Conservation (phyloP, 306 rosid species). For the Cercis canadensis region DNA sequence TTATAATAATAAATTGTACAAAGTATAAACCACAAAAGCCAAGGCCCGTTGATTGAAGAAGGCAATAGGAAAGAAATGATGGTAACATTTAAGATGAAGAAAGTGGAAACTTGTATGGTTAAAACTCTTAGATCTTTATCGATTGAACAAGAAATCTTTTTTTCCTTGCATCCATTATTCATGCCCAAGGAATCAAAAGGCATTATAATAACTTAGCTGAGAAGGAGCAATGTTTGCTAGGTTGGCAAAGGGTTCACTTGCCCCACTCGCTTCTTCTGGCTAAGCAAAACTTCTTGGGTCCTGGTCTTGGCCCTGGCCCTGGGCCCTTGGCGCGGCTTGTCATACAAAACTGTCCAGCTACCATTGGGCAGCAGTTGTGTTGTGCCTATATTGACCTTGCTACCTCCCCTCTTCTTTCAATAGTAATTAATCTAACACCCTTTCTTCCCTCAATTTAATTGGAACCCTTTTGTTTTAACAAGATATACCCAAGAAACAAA, state of each 20-base stretch:
- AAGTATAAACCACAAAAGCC: too few relatives aligned
- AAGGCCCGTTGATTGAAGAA: not conserved
- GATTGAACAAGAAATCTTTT: not conserved
- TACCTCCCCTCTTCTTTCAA: too few relatives aligned
- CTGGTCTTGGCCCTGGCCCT: too few relatives aligned
- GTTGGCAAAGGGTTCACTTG: not conserved
- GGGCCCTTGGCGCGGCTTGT: too few relatives aligned
- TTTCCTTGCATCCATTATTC: not conserved
- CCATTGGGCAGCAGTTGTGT: not conserved
- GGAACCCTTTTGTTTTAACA: too few relatives aligned
- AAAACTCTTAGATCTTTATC: not conserved
- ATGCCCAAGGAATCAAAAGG: slow-evolving; percentile 5
- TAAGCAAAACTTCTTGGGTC: too few relatives aligned
- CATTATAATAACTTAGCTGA: not conserved
- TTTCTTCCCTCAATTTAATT: too few relatives aligned
- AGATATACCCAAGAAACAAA: too few relatives aligned
- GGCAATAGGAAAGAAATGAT: too few relatives aligned
- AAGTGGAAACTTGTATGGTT: slow-evolving; percentile 8
- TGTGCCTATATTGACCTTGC: slow-evolving; percentile 3
- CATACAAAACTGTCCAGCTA: slow-evolving; percentile 8
- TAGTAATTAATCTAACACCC: too few relatives aligned
- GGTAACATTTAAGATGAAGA: too few relatives aligned
- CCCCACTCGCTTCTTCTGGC: not conserved
- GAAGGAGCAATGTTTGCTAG: slow-evolving; percentile 12
- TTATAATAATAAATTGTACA: too few relatives aligned